Base-by-base conservation (phyloP, 441 rosid genomes). In the Mallotus repandus region DNA sequence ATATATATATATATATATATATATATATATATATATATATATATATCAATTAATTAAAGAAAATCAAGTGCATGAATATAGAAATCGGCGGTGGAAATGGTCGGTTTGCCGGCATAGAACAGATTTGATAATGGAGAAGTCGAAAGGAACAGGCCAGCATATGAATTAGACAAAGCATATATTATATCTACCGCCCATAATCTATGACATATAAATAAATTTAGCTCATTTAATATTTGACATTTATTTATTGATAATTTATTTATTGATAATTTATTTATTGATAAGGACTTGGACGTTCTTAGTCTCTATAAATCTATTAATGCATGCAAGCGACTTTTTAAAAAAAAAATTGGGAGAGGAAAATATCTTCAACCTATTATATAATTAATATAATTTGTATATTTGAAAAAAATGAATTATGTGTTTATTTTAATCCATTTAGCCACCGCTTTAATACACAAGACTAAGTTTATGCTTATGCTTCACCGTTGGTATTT, bases 21-120 rank as follows among this genome's bases (percentile, higher is more conserved):
- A n/a, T n/a, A n/a, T n/a, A n/a, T n/a, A n/a, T n/a, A n/a, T 58
- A 22, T 45, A 19, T 66, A 46, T 9, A 7, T 25, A 25, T 11
- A 13, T 67, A 10, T 52, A 52, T 45, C 5, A 68, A 53, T 1
- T 10, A 68, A 61, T 21, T 9, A 55, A 21, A 15, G 41, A 35
- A 35, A 4, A 25, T 25, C 29, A 46, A 15, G 9, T 21, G 49
- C 43, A 41, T 0, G 19, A 46, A 62, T 46, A 64, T 21, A 72
- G 21, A 50, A 66, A 38, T 54, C 45, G 66, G 54, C 65, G 71
- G 73, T 46, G 77, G 78, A 68, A 52, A 65, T 75, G 77, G 81
- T 72, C 76, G 83, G 85, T 74, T 35, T 15, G 84, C 80, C 78
- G 76, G 82, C 85, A 72, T 12, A 57, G 70, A 69, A 69, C 41